Conservation (phyloP, 768 basidiomycete genomes). For the Panellus pusillus region DNA sequence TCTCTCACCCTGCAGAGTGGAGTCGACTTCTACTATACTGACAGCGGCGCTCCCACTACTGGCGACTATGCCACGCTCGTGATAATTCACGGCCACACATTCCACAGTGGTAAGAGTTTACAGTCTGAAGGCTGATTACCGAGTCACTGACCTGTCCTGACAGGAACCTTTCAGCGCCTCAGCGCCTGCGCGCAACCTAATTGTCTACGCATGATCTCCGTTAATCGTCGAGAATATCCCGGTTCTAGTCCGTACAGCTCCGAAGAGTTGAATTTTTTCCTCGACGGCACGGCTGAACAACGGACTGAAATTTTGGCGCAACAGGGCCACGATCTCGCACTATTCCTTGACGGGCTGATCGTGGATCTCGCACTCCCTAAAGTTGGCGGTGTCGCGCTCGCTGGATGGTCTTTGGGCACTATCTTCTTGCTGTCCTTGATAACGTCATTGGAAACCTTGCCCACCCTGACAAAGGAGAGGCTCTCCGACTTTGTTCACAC, state of each 20-base stretch:
- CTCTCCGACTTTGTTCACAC: conserved; percentile 24
- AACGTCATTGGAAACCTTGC: conserved; percentile 22
- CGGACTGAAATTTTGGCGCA: conserved; percentile 22
- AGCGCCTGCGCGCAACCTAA: conserved; percentile 17
- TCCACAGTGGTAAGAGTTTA: conserved; percentile 24
- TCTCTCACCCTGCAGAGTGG: conserved; percentile 17
- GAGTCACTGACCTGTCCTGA: not conserved
- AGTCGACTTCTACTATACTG: conserved; percentile 28
- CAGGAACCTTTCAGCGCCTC: conserved; percentile 29
- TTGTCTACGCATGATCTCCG: conserved; percentile 27
- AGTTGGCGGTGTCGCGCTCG: conserved; percentile 24
- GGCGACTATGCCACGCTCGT: conserved; percentile 24
- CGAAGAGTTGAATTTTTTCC: conserved; percentile 24
- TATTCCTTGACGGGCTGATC: conserved; percentile 30
- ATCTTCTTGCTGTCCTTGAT: conserved; percentile 26
- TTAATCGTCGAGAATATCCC: conserved; percentile 38
- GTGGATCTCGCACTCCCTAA: conserved; percentile 19
- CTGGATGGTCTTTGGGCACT: conserved; percentile 33
- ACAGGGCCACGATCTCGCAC: conserved; percentile 30
- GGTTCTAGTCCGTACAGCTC: conserved; percentile 31
- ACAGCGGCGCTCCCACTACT: conserved; percentile 25
- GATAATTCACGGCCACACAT: conserved; percentile 32
- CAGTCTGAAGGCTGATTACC: not conserved
- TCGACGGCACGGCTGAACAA: conserved; percentile 19
- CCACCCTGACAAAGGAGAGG: conserved; percentile 15